Base-by-base conservation (phyloP, 306 rosid genomes). In the Vigna radiata region DNA sequence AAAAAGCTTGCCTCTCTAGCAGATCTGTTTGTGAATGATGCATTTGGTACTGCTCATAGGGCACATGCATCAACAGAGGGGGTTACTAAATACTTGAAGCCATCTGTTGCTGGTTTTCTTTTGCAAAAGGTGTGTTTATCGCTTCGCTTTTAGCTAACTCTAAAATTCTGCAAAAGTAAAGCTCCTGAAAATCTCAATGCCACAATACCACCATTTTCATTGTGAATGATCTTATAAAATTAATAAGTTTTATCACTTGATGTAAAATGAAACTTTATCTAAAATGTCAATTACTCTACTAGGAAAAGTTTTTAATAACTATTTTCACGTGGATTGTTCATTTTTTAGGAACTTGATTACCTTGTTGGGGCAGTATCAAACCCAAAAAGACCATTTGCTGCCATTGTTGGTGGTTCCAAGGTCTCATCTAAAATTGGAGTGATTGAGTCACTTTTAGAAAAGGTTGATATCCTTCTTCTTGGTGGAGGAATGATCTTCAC, bases 401-500 rank as follows among this genome's bases (percentile, higher is more conserved):
- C 99, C 89, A 96, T 96, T 86, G 99, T 96, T 53, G 99, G 99
- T 87, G 99, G 99, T 83, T 92, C 99, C 41, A 96, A 96, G 90
- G 99, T 96, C 70, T 96, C 99, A 19, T 90, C 98, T 61, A 96
- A 96, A 86, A 96, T 96, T 72, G 99, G 99, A 54, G 99, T 96
- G 67, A 96, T 96, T 2, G 99, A 96, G 65, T 96, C 99, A 19
- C 96, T 96, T 19, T 86, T 96, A 17, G 99, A 96, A 80, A 96
- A 92, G 68, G 87, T 83, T 79, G 97, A 96, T 79, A 83, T 87
- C 76, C 93, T 96, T 60, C 91, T 96, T 80, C 99, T 96, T 29
- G 99, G 99, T 63, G 99, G 99, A 63, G 99, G 99, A 4, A 96
- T 96, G 99, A 96, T 96, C 89, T 96, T 92, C 83, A 96, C 99